phyloP scores from a whole-genome alignment of 805 yeast species.

The Candida quercuum region DNA sequence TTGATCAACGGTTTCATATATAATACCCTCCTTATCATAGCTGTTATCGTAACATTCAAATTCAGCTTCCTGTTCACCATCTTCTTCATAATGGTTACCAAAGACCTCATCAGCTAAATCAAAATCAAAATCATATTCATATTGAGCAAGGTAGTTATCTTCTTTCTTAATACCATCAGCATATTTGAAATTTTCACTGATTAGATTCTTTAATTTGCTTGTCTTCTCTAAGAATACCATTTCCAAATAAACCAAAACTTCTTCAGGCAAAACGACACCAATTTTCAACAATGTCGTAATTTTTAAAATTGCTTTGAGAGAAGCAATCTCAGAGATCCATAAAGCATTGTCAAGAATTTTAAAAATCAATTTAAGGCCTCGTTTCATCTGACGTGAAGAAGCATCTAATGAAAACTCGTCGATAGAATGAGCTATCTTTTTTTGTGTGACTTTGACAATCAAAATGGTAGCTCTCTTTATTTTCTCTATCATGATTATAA shows the following conservation, averaged over 20 bases:
- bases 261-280: conserved; percentile 12
- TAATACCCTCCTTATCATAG: conserved; percentile 4
- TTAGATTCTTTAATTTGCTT: neutral
- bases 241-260: conserved; percentile 14
- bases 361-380: conserved; percentile 12
- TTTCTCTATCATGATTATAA: conserved; percentile 18
- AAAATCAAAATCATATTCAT: neutral
- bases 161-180: too few relatives aligned
- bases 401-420: conserved; percentile 16
- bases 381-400: conserved; percentile 14
- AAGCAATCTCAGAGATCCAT: conserved; percentile 17
- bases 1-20: neutral
- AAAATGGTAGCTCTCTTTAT: conserved; percentile 13
- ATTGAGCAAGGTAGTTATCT: neutral
- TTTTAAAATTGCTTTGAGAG: conserved; percentile 12
- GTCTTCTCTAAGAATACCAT: conserved; percentile 10
- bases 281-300: conserved; percentile 9
- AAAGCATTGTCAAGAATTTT: conserved; percentile 13
- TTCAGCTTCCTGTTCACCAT: neutral
- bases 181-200: too few relatives aligned
- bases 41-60: too few relatives aligned
- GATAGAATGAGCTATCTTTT: conserved; percentile 11
- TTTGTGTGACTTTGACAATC: conserved; percentile 12
- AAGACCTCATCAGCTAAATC: conserved; percentile 1
- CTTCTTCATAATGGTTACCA: neutral